A percentile compares a stretch with the other conserved stretches of the same genome.
These are phyloP conservation scores for Brassica rapa DNA, from an alignment of 345 rosid genomes.

Conservation along the genomic window DNA sequence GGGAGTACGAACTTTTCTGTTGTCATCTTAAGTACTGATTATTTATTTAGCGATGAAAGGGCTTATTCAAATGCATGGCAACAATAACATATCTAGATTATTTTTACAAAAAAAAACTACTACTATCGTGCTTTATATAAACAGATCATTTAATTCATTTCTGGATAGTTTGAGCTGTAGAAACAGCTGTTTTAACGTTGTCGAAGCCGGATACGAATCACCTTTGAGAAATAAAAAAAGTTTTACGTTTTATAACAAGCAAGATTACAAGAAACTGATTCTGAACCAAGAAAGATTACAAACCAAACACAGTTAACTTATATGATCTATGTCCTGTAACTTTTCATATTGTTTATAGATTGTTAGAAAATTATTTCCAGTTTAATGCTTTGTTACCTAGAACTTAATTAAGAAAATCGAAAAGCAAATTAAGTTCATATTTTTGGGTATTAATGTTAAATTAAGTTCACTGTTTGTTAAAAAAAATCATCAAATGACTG, in stretches of 20 bases:
- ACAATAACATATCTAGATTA: not conserved
- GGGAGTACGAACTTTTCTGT: not conserved
- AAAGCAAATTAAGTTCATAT: not conserved
- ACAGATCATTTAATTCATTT: not conserved
- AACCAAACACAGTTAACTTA: not conserved
- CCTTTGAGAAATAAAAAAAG: not conserved
- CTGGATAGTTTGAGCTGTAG: not conserved
- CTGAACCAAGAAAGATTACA: not conserved
- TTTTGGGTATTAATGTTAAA: not conserved
- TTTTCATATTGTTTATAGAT: not conserved
- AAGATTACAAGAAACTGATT: not conserved
- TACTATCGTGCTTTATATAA: not conserved
- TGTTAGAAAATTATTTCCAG: not conserved
- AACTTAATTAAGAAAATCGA: not conserved
- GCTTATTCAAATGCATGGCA: constrained; percentile 26
- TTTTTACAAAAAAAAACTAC: not conserved
- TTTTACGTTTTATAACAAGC: not conserved
- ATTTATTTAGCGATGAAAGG: not conserved
- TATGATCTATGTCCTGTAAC: not conserved
- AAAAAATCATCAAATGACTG: not conserved
- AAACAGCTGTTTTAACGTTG: not conserved
- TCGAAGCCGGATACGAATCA: not conserved
- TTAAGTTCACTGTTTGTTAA: not conserved
- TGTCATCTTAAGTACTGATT: constrained; percentile 7
- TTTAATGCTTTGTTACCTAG: not conserved